Base-by-base conservation (phyloP, 2,329 filamentous ascomycete genomes). In the Fusarium succisae region DNA sequence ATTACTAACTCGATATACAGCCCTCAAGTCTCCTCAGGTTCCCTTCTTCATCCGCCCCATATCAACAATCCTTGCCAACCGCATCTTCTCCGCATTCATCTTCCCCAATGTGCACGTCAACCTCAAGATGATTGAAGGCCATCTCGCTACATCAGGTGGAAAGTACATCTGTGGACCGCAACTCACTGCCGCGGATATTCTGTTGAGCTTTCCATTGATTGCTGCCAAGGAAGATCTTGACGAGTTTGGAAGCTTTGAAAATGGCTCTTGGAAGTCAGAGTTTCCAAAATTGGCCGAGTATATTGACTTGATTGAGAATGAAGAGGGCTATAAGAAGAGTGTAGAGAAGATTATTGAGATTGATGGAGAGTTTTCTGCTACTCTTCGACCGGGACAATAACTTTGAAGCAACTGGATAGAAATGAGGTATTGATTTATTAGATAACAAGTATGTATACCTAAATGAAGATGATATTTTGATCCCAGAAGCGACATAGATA, bases 1-100 rank as follows among this genome's bases (percentile, higher is more conserved):
- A 13, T 32, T 26, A 32, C 58, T 53, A 13, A 73, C 59, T 60
- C 38, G 53, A 20, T 44, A 41, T 8, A 24, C 30, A 86, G 85
- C 74, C 32, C 81, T 90, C 71, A 86, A 85, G 69, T 83, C 85
- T 4, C 77, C 82, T 2, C 78, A 79, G 30, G 81, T 89, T 4
- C 88, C 88, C 22, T 89, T 89, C 80, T 83, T 88, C 75, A 80
- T 89, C 72, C 86, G 88, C 3, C 88, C 88, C 67, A 81, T 90
- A 65, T 87, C 87, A 6, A 76, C 81, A 24, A 73, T 84, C 62
- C 83, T 89, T 15, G 86, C 85, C 47, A 79, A 81, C 73, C 80
- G 79, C 70, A 76, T 84, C 73, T 83, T 86, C 56, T 75, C 79
- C 56, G 77, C 78, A 59, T 83, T 86, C 68, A 79, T 88, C 62